Base-by-base conservation (phyloP, 2,329 filamentous ascomycete genomes). In the Colletotrichum incanum region DNA sequence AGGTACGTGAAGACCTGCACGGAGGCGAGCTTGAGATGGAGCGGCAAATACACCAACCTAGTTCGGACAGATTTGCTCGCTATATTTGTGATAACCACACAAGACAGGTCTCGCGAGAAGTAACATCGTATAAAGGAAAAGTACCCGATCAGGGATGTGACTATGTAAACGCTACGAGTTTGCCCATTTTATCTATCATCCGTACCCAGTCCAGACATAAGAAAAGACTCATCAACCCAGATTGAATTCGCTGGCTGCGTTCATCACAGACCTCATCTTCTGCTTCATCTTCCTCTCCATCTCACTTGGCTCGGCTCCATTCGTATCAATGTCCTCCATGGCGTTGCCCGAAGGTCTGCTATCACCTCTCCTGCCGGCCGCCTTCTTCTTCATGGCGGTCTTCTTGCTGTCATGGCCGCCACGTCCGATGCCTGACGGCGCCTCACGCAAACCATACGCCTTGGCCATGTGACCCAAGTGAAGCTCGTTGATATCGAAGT, bases 391-490 rank as follows among this genome's bases (percentile, higher is more conserved):
- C 47, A 79, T 78, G 56, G 81, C 80, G 56, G 78, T 76, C 76
- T 83, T 84, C 82, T 83, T 81, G 77, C 84, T 78, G 82, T 85
- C 82, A 78, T 83, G 80, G 82, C 89, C 80, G 12, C 88, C 88
- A 2, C 86, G 86, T 43, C 91, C 91, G 66, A 99, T 97, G 61
- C 93, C 93, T 6, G 93, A 93, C 0, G 96, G 96, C 41, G 94
- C 91, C 81, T 99, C 96, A 74, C 97, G 89, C 75, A 99, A 84
- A 1, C 92, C 96, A 80, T 97, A 99, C 34, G 93, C 94, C 86
- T 99, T 99, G 9, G 96, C 96, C 75, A 96, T 86, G 85, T 99
- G 96, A 3, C 96, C 96, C 9, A 98, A 84, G 81, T 99, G 96
- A 58, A 99, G 84, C 78, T 94, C 90, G 72, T 94, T 95, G 82